phyloP scores from a whole-genome alignment of 164 flowering plant genomes.

The Vitis cinerea region DNA sequence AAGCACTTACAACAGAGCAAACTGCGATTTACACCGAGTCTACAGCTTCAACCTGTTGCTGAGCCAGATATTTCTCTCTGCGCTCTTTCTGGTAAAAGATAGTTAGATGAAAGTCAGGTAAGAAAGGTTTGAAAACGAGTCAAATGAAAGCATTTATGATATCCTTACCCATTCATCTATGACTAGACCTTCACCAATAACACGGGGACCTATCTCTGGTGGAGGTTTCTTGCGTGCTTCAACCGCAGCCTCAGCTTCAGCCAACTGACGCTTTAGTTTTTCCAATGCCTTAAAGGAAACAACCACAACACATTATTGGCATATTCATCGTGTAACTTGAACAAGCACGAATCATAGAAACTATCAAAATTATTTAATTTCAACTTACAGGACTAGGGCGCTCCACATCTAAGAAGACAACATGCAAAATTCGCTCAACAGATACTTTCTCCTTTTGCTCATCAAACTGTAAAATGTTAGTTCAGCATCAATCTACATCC shows the following conservation, averaged over 20 bases:
- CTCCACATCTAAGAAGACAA: slow-evolving; percentile 71
- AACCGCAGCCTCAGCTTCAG: slow-evolving; percentile 89
- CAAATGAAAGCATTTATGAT: background rate
- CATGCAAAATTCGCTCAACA: slow-evolving; percentile 74
- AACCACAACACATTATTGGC: background rate
- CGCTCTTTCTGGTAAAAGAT: slow-evolving; percentile 52
- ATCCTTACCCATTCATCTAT: slow-evolving; percentile 79
- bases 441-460: slow-evolving; percentile 88
- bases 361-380: background rate
- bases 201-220: slow-evolving; percentile 65
- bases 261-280: slow-evolving; percentile 77
- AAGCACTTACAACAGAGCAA: slow-evolving; percentile 8
- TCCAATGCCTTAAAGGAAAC: slow-evolving; percentile 59
- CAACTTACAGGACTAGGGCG: slow-evolving; percentile 72
- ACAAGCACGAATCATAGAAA: background rate
- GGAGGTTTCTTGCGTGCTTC: slow-evolving; percentile 88
- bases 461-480: slow-evolving; percentile 62
- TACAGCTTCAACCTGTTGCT: slow-evolving; percentile 58
- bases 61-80: slow-evolving; percentile 66
- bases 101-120: background rate
- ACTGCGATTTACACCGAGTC: slow-evolving; percentile 27
- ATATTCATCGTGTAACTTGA: background rate
- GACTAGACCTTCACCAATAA: slow-evolving; percentile 93
- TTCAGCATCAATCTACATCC: no score
- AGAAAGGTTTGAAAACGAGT: background rate